These are phyloP conservation scores for Xenosphaeropsis pyriputrescens DNA, from an alignment of 2,329 filamentous ascomycete species.

Conservation along the genomic window DNA sequence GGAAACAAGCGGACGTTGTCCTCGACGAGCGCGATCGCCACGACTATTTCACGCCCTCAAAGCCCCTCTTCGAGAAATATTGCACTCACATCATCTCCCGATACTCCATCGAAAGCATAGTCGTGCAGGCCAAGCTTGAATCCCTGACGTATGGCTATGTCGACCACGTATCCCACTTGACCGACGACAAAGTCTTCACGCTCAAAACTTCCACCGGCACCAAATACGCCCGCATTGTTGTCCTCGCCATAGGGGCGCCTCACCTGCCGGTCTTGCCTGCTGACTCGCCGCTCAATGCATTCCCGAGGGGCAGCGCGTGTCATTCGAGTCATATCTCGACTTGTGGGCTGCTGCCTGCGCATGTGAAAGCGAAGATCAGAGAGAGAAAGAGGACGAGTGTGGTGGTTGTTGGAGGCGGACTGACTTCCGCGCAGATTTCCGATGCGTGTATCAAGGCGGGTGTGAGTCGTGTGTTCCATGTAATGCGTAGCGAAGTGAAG, in stretches of 20 bases:
- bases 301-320: constrained; percentile 5
- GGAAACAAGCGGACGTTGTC: constrained; percentile 19
- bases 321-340: constrained; percentile 2
- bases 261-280: constrained; percentile 30
- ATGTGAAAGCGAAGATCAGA: constrained; percentile 36
- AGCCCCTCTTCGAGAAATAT: constrained; percentile 44
- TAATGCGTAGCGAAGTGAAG: constrained; percentile 43
- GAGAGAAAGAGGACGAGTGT: constrained; percentile 39
- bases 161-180: not conserved
- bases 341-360: constrained; percentile 5
- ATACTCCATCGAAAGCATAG: constrained; percentile 40
- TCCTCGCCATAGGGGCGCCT: constrained; percentile 58
- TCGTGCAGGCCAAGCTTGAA: constrained; percentile 35
- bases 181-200: constrained; percentile 37
- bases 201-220: constrained; percentile 37
- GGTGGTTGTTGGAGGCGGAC: constrained; percentile 58
- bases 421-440: constrained; percentile 62
- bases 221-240: constrained; percentile 45
- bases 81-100: constrained; percentile 40
- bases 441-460: constrained; percentile 51
- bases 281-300: constrained; percentile 21
- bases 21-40: constrained; percentile 52
- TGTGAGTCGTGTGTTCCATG: constrained; percentile 51
- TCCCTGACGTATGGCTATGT: constrained; percentile 7
- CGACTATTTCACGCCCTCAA: constrained; percentile 54